Evolutionary conservation across 305 asterid species (phyloP).

Genomic region (Fraxinus xanthoxyloides): DNA sequence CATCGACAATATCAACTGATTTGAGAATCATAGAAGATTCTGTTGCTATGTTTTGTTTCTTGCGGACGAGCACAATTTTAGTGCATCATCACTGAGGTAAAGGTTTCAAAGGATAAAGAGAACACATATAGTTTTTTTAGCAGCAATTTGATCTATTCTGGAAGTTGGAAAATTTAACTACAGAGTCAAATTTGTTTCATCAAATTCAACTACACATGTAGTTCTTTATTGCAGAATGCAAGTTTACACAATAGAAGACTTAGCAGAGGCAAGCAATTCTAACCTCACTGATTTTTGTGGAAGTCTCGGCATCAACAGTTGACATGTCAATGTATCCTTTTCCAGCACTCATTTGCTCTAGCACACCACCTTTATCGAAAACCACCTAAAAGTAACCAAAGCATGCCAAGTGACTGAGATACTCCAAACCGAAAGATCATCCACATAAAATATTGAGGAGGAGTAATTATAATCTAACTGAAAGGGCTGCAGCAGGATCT

Average conservation of each 20-base stretch:
- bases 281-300: conserved; percentile 83
- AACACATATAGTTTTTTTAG: background rate
- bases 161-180: background rate
- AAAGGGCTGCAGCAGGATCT: conserved; percentile 89
- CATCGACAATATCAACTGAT: background rate
- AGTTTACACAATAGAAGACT: background rate
- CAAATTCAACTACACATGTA: background rate
- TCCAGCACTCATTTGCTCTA: conserved; percentile 70
- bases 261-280: conserved; percentile 13
- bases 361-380: conserved; percentile 80
- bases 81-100: background rate
- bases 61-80: background rate
- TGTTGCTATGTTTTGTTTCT: background rate
- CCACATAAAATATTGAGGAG: background rate
- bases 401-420: conserved; percentile 5
- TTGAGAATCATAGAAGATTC: background rate
- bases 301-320: conserved; percentile 94
- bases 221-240: conserved; percentile 3
- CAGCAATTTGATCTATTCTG: background rate
- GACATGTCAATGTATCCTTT: conserved; percentile 95
- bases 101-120: background rate
- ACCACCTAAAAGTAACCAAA: conserved; percentile 56
- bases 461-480: conserved; percentile 48
- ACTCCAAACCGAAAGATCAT: background rate
- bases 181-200: background rate